Evolutionary conservation across 169 alveolate species (phyloP).

Genomic region (Ichthyophthirius multifiliis): DNA sequence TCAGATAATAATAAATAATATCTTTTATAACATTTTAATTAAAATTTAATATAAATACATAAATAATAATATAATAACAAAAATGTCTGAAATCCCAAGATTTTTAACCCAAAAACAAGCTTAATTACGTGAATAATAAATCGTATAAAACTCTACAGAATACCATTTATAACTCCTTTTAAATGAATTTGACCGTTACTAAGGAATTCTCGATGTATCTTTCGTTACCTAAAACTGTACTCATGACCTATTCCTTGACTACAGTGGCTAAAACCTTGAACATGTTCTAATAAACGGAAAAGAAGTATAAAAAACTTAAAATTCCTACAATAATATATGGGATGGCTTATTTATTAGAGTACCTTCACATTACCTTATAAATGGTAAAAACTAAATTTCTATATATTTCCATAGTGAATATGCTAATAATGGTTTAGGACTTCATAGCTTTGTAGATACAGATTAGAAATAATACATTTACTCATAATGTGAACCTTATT

Average conservation of each 20-base stretch:
- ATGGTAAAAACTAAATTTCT: conserved; percentile 46
- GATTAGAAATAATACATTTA: conserved; percentile 72
- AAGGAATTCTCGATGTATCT: background rate
- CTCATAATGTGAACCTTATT: conserved; percentile 72
- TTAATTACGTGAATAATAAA: background rate
- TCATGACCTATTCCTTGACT: conserved; percentile 41
- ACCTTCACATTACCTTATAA: conserved; percentile 6
- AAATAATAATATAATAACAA: no score
- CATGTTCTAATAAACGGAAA: conserved; percentile 37
- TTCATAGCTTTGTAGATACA: conserved; percentile 68
- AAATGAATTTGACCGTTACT: background rate
- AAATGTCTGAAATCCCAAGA: conserved; percentile 8
- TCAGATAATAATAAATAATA: no score
- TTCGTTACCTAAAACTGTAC: conserved; percentile 10
- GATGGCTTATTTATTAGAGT: conserved; percentile 39
- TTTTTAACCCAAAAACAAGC: conserved; percentile 23
- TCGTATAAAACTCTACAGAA: background rate
- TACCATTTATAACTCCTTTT: conserved; percentile 16
- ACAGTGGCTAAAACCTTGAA: conserved; percentile 38
- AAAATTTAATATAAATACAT: no score
- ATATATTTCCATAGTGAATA: conserved; percentile 57
- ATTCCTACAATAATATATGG: conserved; percentile 7
- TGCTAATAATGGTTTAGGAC: conserved; percentile 73
- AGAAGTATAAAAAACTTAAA: background rate
- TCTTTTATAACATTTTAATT: no score